Evolutionary conservation across 768 basidiomycete genomes (phyloP).

Genomic region (Leccinum sublutescens): DNA sequence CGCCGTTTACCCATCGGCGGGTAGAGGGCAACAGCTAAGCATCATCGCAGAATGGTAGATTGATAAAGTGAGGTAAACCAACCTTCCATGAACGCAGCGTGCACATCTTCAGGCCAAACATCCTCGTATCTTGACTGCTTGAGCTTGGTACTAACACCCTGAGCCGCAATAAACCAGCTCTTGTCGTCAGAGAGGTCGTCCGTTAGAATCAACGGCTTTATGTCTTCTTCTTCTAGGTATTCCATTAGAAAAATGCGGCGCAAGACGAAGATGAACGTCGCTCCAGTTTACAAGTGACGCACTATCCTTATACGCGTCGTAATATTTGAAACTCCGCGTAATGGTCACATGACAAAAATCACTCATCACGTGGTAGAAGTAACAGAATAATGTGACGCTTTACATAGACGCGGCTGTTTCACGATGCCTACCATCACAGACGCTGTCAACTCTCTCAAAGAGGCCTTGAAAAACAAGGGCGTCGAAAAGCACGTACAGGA

Average conservation of each 20-base stretch:
- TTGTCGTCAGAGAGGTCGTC: constrained; percentile 11
- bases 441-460: constrained; percentile 34
- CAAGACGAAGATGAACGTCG: constrained; percentile 1
- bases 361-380: constrained; percentile 27
- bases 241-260: constrained; percentile 25
- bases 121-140: constrained; percentile 35
- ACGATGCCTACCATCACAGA: constrained; percentile 28
- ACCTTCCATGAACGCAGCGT: constrained; percentile 39
- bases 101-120: constrained; percentile 35
- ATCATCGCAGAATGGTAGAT: constrained; percentile 10
- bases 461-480: constrained; percentile 28
- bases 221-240: constrained; percentile 11
- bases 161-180: not conserved
- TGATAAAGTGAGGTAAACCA: not conserved
- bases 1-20: constrained; percentile 38
- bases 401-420: not conserved
- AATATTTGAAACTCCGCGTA: constrained; percentile 25
- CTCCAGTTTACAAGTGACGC: constrained; percentile 2
- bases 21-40: constrained; percentile 30
- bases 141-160: constrained; percentile 11
- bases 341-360: constrained; percentile 30
- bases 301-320: constrained; percentile 14
- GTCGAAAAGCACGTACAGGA: constrained; percentile 32
- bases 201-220: constrained; percentile 13
- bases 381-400: not conserved